phyloP scores from a whole-genome alignment of 192 early-diverging fungal genomes.

The Piromyces finnis region DNA sequence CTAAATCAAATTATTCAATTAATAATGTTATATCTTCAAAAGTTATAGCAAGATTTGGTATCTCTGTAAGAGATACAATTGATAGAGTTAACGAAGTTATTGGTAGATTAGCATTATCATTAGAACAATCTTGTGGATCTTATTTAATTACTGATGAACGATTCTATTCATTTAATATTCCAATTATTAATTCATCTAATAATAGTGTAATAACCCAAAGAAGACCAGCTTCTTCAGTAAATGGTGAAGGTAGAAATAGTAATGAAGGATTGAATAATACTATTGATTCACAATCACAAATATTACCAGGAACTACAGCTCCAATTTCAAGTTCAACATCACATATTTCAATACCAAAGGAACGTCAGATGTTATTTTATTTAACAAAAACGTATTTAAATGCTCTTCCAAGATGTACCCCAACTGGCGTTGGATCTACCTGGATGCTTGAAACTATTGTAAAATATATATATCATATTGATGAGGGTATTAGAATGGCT shows the following conservation, averaged over 20 bases:
- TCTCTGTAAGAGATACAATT: slow-evolving; percentile 41
- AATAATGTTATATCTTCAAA: neutral
- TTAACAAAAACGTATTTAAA: slow-evolving; percentile 53
- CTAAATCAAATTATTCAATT: neutral
- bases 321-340: slow-evolving; percentile 8
- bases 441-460: slow-evolving; percentile 63
- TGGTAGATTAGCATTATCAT: slow-evolving; percentile 30
- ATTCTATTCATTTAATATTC: neutral
- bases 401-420: slow-evolving; percentile 47
- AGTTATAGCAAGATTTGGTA: slow-evolving; percentile 35
- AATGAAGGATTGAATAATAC: neutral
- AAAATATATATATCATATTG: slow-evolving; percentile 66
- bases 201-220: neutral
- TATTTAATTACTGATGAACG: neutral
- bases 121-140: slow-evolving; percentile 13
- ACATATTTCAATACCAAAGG: slow-evolving; percentile 24
- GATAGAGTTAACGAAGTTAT: slow-evolving; percentile 49
- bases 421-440: slow-evolving; percentile 33
- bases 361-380: slow-evolving; percentile 43
- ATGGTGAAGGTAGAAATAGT: neutral
- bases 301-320: neutral
- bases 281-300: neutral
- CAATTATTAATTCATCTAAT: neutral
- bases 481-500: slow-evolving; percentile 54
- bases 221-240: neutral